Evolutionary conservation across 768 basidiomycete genomes (phyloP), one percentile per base, ranked within the genome.

Genomic region (Tubosaeta sp.): DNA sequence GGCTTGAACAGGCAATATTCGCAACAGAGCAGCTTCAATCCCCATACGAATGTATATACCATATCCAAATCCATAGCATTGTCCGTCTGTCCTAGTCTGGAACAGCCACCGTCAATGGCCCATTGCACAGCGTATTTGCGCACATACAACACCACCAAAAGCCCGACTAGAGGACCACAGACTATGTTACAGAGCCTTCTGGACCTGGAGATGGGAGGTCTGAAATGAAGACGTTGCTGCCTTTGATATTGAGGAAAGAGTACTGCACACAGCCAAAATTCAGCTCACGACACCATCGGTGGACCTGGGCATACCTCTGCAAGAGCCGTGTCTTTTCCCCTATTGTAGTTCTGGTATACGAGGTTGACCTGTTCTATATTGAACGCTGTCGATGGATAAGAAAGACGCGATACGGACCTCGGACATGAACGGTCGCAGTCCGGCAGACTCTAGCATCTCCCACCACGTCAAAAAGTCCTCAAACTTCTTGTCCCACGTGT

Each of bases 321-420:
- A 13, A 82, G 72, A 50, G 80, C 77, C 13, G 77, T 62, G 2
- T 68, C 72, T 19, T 65, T 66, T 5, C 72, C 71, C 51, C 63
- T 72, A 59, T 82, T 80, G 63, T 81, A 82, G 57, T 81, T 82
- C 51, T 76, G 75, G 59, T 82, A 82, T 17, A 82, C 78, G 39
- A 82, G 64, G 62, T 82, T 82, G 22, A 81, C 76, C 77, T 80
- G 54, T 45, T 27, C n/a, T 4, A 53, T 1, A 17, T n/a, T 59
- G 14, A 67, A 56, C 34, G 22, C 5, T 1, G 27, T 37, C 5
- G 10, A 14, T 10, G 13, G 22, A 25, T 11, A 1, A 11, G 17
- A 4, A 44, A 2, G 27, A 16, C n/a, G 22, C 3, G 1, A 19
- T 33, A 60, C 63, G 6, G 8, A 71, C 67, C 63, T 79, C 77